These are phyloP conservation scores for Calophaca sinica DNA, from an alignment of 306 rosid species.

Conservation along the genomic window DNA sequence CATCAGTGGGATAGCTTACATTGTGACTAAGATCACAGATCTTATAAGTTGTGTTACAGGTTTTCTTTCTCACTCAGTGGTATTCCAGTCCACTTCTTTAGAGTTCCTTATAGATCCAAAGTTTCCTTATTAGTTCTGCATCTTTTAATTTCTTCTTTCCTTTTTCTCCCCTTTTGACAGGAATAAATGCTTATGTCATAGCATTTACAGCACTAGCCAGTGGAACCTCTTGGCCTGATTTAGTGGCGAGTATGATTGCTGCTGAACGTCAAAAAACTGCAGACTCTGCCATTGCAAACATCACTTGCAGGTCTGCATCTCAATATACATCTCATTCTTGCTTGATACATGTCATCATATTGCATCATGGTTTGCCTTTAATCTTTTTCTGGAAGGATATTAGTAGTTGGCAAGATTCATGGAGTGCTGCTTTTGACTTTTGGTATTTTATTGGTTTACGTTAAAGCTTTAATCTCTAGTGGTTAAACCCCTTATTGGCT, in stretches of 20 bases:
- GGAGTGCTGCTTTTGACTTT: constrained; percentile 10
- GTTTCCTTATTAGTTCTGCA: constrained; percentile 29
- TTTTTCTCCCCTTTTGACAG: constrained; percentile 50
- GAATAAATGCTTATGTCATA: constrained; percentile 92
- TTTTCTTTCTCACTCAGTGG: constrained; percentile 48
- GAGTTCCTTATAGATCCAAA: constrained; percentile 30
- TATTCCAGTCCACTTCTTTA: constrained; percentile 36
- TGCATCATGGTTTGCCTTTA: constrained; percentile 28
- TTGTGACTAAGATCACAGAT: constrained; percentile 86
- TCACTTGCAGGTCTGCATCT: constrained; percentile 88
- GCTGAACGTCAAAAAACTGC: constrained; percentile 95
- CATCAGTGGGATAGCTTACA: constrained; percentile 89
- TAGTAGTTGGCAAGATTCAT: constrained; percentile 29
- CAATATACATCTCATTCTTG: constrained; percentile 37
- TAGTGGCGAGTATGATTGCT: constrained; percentile 98
- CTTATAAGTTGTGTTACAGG: constrained; percentile 97
- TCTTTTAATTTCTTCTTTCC: constrained; percentile 16
- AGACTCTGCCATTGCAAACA: constrained; percentile 97
- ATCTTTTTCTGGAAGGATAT: constrained; percentile 28
- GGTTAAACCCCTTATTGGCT: constrained; percentile 26
- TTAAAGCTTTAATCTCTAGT: neutral
- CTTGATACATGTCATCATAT: constrained; percentile 14
- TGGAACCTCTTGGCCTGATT: constrained; percentile 99
- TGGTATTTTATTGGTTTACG: constrained; percentile 3
- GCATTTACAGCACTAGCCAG: constrained; percentile 92